Evolutionary conservation across 2,329 filamentous ascomycete genomes (phyloP).

Genomic region (Lasiodiplodia gonubiensis): DNA sequence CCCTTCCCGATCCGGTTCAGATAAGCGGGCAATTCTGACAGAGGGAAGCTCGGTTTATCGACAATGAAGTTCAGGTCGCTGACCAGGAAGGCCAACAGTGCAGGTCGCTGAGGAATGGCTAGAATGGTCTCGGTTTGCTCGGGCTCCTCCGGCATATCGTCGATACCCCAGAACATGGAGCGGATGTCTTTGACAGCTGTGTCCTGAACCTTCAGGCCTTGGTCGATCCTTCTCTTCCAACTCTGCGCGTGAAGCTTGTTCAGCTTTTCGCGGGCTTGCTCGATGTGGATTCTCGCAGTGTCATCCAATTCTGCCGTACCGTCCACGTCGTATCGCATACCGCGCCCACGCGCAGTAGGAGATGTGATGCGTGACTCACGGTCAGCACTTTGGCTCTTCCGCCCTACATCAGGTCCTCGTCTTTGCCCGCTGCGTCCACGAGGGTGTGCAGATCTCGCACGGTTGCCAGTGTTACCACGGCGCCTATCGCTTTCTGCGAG

Average conservation of each 20-base stretch:
- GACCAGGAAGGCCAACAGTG: constrained; percentile 78
- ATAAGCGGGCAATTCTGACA: constrained; percentile 81
- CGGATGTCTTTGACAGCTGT: constrained; percentile 80
- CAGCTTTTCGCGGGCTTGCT: constrained; percentile 77
- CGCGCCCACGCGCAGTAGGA: constrained; percentile 46
- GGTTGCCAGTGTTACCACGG: constrained; percentile 56
- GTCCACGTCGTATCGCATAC: constrained; percentile 78
- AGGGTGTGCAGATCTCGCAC: constrained; percentile 59
- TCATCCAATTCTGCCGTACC: constrained; percentile 74
- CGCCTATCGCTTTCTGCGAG: constrained; percentile 64
- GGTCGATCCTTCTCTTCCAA: constrained; percentile 91
- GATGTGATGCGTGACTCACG: constrained; percentile 14
- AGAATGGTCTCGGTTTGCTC: constrained; percentile 86
- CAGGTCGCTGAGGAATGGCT: constrained; percentile 82
- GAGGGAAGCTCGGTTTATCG: constrained; percentile 91
- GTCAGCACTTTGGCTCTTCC: constrained; percentile 49
- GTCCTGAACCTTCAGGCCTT: constrained; percentile 71
- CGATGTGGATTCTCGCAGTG: constrained; percentile 72
- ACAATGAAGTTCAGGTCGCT: constrained; percentile 84
- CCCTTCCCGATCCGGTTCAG: constrained; percentile 92
- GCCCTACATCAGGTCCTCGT: constrained; percentile 39
- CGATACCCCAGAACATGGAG: constrained; percentile 78
- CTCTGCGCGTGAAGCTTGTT: constrained; percentile 83
- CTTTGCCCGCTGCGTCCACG: constrained; percentile 48
- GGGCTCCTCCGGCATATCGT: constrained; percentile 78